Evolutionary conservation across 2,329 filamentous ascomycete genomes (phyloP).

Genomic region (Bipolaris sorokiniana): DNA sequence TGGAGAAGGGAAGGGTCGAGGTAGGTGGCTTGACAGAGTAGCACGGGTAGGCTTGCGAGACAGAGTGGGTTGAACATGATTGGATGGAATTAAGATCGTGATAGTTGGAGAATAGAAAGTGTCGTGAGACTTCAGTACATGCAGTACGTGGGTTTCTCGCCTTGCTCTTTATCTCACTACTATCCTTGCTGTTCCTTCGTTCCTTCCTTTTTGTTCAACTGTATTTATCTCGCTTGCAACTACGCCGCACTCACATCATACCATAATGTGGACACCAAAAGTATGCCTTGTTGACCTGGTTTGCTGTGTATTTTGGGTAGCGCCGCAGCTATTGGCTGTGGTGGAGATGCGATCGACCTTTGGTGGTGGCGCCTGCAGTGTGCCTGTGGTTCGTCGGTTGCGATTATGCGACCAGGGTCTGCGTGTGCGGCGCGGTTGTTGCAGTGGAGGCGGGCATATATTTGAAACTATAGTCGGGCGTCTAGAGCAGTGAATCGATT

Average conservation of each 20-base stretch:
- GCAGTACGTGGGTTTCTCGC: not conserved
- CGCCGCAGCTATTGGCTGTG: slow-evolving; percentile 1
- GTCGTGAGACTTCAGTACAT: not conserved
- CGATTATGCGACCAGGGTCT: slow-evolving; percentile 6
- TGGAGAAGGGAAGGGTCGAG: slow-evolving; percentile 9
- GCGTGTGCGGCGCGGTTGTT: slow-evolving; percentile 9
- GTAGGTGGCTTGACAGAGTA: slow-evolving; percentile 5
- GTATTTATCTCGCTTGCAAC: not conserved
- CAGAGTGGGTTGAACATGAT: slow-evolving; percentile 3
- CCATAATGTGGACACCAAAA: not conserved
- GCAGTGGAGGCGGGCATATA: not conserved
- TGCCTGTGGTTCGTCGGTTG: slow-evolving; percentile 10
- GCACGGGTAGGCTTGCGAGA: not conserved
- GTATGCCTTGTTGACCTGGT: not conserved
- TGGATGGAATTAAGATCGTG: not conserved
- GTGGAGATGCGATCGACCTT: not conserved
- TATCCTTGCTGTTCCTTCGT: not conserved
- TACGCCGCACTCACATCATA: not conserved
- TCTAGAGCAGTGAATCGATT: not conserved
- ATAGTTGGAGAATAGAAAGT: not conserved
- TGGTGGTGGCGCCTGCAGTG: slow-evolving; percentile 15
- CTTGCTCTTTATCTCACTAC: not conserved
- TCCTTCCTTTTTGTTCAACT: not conserved
- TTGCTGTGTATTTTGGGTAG: slow-evolving; percentile 6
- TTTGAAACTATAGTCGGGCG: slow-evolving; percentile 13